Evolutionary conservation across 2,329 filamentous ascomycete species (phyloP).

Genomic region (Orbilia oligospora): DNA sequence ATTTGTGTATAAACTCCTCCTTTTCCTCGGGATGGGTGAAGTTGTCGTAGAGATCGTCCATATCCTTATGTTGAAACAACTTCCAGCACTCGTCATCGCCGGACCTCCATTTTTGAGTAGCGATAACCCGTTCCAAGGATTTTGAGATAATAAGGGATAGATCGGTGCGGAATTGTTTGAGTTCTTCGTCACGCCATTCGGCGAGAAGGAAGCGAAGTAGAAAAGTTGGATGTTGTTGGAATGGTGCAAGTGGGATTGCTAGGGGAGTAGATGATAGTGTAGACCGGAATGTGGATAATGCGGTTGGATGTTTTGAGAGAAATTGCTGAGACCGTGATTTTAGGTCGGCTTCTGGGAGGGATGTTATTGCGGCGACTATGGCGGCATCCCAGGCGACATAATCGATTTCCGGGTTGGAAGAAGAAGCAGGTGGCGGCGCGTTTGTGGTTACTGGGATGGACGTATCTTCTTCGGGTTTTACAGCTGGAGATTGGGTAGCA

Average conservation of each 20-base stretch:
- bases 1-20: conserved; percentile 35
- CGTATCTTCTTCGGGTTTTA: neutral
- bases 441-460: too few species aligned
- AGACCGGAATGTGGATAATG: conserved; percentile 34
- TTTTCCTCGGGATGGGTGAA: conserved; percentile 37
- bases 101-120: conserved; percentile 45
- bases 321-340: conserved; percentile 55
- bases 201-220: conserved; percentile 51
- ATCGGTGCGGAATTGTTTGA: conserved; percentile 41
- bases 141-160: conserved; percentile 33
- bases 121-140: conserved; percentile 31
- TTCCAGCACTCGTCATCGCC: conserved; percentile 52
- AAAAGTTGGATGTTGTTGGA: conserved; percentile 49
- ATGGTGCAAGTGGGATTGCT: conserved; percentile 31
- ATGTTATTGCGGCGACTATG: conserved; percentile 33
- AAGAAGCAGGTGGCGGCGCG: too few species aligned
- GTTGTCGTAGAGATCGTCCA: conserved; percentile 51
- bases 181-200: conserved; percentile 58
- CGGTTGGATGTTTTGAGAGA: conserved; percentile 34
- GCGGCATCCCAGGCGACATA: conserved; percentile 49
- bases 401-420: conserved; percentile 12
- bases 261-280: conserved; percentile 6
- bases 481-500: neutral
- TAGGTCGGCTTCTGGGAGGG: conserved; percentile 24
- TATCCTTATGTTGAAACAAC: conserved; percentile 26